Evolutionary conservation across 2,329 filamentous ascomycete genomes (phyloP), one percentile per base, ranked within the genome.

Genomic region (Chaetomiaceae sp.): DNA sequence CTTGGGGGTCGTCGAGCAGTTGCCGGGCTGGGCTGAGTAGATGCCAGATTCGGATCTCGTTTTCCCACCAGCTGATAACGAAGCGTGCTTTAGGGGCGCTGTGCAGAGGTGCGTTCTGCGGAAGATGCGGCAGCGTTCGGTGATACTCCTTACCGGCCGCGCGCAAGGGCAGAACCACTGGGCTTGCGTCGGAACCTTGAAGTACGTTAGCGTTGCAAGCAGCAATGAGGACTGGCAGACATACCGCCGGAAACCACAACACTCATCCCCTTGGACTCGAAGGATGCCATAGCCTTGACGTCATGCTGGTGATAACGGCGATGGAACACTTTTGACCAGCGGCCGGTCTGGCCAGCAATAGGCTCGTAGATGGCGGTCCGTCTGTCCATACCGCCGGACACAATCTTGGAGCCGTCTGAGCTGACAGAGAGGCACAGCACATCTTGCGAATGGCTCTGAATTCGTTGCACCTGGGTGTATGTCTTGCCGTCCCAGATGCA

Each of bases 401-500:
- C 79, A 19, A 99, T 88, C 19, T 85, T 83, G 19, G 83, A 83
- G 15, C 92, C 92, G 65, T 96, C 89, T 5, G 81, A 78, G 64
- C 87, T 95, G 27, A 85, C 82, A 3, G 89, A 85, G n/a, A 99
- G 77, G 66, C 91, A 92, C 55, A 99, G 77, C 4, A 96, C 86
- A 71, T 99, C 94, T 40, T 92, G 89, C 61, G 89, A 85, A 66
- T 99, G 94, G 23, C 87, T 85, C 65, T 91, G 85, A 51, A 99
- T 82, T 47, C 91, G 81, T 67, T 99, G 94, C 33, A 84, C 80
- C 63, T 96, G 83, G 4, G 91, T 91, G 69, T 92, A 96, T 49
- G 89, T 95, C 72, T 88, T 91, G 52, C 90, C 89, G 67, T 95
- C 90, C 87, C 91, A 99, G 66, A 97, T 89, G 60, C 89, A 85